Conservation (phyloP, 1,284 basidiomycete genomes). For the Irpex sp. region DNA sequence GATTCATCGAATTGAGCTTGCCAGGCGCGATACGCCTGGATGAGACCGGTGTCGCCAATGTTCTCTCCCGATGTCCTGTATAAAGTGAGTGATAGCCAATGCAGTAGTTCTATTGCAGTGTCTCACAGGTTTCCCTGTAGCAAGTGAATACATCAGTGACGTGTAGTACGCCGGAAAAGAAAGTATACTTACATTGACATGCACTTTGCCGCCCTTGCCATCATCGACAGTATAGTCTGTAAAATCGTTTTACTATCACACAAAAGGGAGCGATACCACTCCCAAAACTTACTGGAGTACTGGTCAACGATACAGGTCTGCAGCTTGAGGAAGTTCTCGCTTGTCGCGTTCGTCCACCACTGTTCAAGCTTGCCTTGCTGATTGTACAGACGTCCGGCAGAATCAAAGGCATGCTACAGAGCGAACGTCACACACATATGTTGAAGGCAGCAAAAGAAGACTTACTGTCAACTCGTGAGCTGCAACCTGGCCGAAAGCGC, state of each 20-base stretch:
- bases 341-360: constrained; percentile 85
- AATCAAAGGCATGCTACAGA: constrained; percentile 86
- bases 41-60: constrained; percentile 82
- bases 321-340: constrained; percentile 75
- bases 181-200: constrained; percentile 74
- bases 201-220: constrained; percentile 76
- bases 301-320: constrained; percentile 88
- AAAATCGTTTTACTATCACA: background rate
- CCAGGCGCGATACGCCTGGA: constrained; percentile 88
- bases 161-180: background rate
- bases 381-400: constrained; percentile 79
- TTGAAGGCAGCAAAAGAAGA: constrained; percentile 1
- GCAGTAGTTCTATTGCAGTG: background rate
- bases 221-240: constrained; percentile 79
- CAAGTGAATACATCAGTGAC: background rate
- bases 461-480: constrained; percentile 83
- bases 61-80: constrained; percentile 79
- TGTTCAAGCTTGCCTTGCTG: constrained; percentile 79
- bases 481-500: constrained; percentile 86
- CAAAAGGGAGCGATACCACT: background rate
- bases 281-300: constrained; percentile 55
- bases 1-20: constrained; percentile 58
- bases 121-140: constrained; percentile 66
- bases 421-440: constrained; percentile 3
- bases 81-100: constrained; percentile 3